A percentile compares a stretch with the other conserved stretches of the same genome.
Evolutionary conservation across 179 eudicot species (phyloP).

Genomic region (Vitellaria paradoxa): DNA sequence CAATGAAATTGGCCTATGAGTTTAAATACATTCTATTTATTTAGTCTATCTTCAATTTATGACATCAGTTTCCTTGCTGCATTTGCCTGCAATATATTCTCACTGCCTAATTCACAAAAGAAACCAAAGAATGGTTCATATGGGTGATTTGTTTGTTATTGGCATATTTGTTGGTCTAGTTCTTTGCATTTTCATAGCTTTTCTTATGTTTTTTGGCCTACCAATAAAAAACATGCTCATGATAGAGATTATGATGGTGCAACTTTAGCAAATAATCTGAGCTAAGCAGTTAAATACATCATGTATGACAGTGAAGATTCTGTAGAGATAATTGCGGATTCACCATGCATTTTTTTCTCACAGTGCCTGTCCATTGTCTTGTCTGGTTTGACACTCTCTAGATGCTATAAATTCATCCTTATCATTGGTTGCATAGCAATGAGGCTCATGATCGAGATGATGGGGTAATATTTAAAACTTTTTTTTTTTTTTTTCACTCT

Average conservation of each 20-base stretch:
- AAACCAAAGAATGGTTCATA: constrained; percentile 50
- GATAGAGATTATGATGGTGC: constrained; percentile 89
- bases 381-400: not conserved
- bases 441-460: constrained; percentile 72
- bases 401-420: not conserved
- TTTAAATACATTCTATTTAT: too few relatives aligned
- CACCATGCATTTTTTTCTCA: not conserved
- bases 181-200: constrained; percentile 59
- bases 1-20: too few relatives aligned
- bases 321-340: constrained; percentile 51
- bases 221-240: constrained; percentile 55
- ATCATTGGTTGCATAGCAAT: constrained; percentile 53
- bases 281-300: constrained; percentile 76
- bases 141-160: constrained; percentile 51
- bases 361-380: constrained; percentile 27
- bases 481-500: too few relatives aligned
- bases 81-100: constrained; percentile 48
- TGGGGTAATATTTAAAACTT: constrained; percentile 80
- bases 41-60: constrained; percentile 10
- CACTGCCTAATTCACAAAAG: constrained; percentile 31
- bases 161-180: constrained; percentile 65
- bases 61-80: constrained; percentile 13
- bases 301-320: constrained; percentile 65
- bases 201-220: constrained; percentile 43
- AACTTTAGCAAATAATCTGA: constrained; percentile 78